Evolutionary conservation across 805 yeast species (phyloP).

Genomic region (Naumovozyma dairenensis): DNA sequence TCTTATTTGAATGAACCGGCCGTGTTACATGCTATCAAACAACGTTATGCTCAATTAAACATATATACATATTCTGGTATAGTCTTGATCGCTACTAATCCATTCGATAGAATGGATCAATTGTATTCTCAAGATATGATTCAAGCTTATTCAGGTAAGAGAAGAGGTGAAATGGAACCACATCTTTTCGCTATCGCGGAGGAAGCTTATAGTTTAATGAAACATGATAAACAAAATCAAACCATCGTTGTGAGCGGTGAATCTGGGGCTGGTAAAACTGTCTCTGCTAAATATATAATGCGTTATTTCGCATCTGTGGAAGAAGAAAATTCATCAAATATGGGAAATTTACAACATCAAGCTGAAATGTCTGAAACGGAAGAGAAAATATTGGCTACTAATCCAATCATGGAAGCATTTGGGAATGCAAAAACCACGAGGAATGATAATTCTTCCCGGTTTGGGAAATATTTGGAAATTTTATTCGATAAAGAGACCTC

Average conservation of each 20-base stretch:
- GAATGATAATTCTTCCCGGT: slow-evolving; percentile 88
- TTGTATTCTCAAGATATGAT: slow-evolving; percentile 85
- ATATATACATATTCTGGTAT: slow-evolving; percentile 96
- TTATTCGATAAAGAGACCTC: slow-evolving; percentile 64
- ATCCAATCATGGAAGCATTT: slow-evolving; percentile 82
- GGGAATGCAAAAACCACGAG: slow-evolving; percentile 92
- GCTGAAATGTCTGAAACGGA: slow-evolving; percentile 81
- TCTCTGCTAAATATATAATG: slow-evolving; percentile 94
- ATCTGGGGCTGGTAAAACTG: slow-evolving; percentile 98
- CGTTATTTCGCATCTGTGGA: slow-evolving; percentile 95
- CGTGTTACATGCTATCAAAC: slow-evolving; percentile 83
- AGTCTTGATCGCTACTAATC: slow-evolving; percentile 91
- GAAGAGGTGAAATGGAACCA: slow-evolving; percentile 92
- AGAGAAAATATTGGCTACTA: slow-evolving; percentile 89
- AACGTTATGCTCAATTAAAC: slow-evolving; percentile 79
- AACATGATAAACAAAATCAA: slow-evolving; percentile 73
- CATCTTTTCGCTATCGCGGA: slow-evolving; percentile 96
- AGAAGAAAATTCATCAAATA: slow-evolving; percentile 28
- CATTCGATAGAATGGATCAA: slow-evolving; percentile 87
- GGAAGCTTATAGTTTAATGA: slow-evolving; percentile 94
- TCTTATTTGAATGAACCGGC: slow-evolving; percentile 95
- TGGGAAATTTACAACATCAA: slow-evolving; percentile 33
- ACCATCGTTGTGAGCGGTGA: slow-evolving; percentile 96
- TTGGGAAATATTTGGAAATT: slow-evolving; percentile 89
- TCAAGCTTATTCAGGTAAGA: slow-evolving; percentile 87